A percentile compares a stretch with the other conserved stretches of the same genome.
Conservation (phyloP, 2,329 filamentous ascomycete genomes). For the Herpotrichia juniperi region DNA sequence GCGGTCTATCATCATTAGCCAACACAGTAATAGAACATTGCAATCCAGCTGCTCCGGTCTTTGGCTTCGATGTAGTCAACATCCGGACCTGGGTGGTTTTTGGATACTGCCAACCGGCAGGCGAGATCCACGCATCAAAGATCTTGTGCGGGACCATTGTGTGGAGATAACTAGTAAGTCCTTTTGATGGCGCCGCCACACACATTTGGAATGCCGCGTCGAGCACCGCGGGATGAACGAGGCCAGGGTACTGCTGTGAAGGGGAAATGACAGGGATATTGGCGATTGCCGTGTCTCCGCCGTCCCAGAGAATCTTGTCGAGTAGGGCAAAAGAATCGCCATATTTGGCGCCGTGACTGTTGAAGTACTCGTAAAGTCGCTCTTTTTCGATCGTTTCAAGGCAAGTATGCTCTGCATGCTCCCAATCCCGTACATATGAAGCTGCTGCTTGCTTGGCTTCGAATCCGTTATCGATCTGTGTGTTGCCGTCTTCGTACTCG, state of each 20-base stretch:
- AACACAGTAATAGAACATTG: slow-evolving; percentile 6
- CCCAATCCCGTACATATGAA: neutral
- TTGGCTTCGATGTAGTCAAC: neutral
- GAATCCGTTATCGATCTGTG: neutral
- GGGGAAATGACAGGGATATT: neutral
- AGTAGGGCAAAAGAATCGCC: slow-evolving; percentile 6
- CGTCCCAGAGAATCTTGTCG: slow-evolving; percentile 7
- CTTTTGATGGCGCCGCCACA: slow-evolving; percentile 5
- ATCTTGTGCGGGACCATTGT: slow-evolving; percentile 10
- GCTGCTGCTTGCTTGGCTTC: neutral
- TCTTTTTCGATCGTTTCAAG: neutral
- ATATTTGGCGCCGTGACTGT: neutral
- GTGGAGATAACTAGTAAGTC: neutral
- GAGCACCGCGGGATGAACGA: slow-evolving; percentile 12
- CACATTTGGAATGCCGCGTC: slow-evolving; percentile 9
- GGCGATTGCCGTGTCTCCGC: slow-evolving; percentile 1
- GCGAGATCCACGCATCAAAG: slow-evolving; percentile 5
- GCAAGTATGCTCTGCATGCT: neutral
- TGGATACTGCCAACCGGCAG: slow-evolving; percentile 6
- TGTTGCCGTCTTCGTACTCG: neutral
- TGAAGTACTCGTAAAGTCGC: neutral
- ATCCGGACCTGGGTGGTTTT: neutral
- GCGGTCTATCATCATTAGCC: neutral
- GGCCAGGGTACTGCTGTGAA: neutral
- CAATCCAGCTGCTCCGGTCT: neutral